Percentiles rank a stretch among this genome's conserved stretches.
These are phyloP conservation scores for Rhynchospora breviuscula DNA, from an alignment of 176 grass and related monocot genomes.

Conservation along the genomic window DNA sequence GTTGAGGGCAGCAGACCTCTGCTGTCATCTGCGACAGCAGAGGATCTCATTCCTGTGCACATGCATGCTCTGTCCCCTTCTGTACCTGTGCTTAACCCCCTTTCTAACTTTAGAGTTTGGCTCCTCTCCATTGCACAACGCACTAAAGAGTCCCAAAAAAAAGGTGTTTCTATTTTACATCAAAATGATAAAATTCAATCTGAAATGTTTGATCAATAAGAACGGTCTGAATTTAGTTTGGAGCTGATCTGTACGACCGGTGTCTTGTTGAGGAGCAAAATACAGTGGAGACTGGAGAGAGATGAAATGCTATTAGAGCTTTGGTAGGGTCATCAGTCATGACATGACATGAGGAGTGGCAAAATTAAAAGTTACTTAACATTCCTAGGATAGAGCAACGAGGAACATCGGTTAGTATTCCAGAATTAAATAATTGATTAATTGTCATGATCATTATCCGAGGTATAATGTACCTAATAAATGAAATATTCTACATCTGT, in stretches of 20 bases:
- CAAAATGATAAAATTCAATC: not conserved
- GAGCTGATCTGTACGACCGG: not conserved
- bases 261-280: too few relatives aligned
- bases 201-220: not conserved
- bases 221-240: not conserved
- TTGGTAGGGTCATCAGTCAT: not conserved
- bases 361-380: not conserved
- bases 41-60: too few relatives aligned
- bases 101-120: not conserved
- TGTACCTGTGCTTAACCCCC: not conserved
- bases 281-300: too few relatives aligned
- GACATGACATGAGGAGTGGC: not conserved
- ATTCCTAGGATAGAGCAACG: not conserved
- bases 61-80: not conserved
- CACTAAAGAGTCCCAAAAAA: not conserved
- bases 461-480: not conserved
- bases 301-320: not conserved
- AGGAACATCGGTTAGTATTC: not conserved
- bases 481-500: not conserved
- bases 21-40: too few relatives aligned
- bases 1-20: too few relatives aligned
- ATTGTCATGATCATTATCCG: not conserved
- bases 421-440: not conserved
- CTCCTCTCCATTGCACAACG: not conserved
- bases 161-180: not conserved